Evolutionary conservation across 495 filamentous ascomycete genomes (phyloP), one percentile per base, ranked within the genome.

Genomic region (Gamarada debralockiae): DNA sequence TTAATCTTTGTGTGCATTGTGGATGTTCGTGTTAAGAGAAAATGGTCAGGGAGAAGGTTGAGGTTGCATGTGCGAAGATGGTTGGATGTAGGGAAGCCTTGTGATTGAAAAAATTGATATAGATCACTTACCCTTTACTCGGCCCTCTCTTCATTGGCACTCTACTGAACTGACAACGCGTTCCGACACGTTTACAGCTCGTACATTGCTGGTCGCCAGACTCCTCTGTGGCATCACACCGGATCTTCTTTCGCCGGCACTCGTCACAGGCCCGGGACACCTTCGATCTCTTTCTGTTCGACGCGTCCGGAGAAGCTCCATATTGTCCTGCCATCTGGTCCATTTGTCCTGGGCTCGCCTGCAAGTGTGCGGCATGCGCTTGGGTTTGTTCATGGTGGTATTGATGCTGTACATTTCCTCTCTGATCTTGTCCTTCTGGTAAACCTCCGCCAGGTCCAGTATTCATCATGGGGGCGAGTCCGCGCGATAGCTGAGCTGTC

Each of bases 181-280:
- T 81, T 3, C 80, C 78, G 5, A 90, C 83, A 34, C 92, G 80
- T 46, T 84, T 84, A 66, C 92, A 97, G 61, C 89, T 93, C 2
- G 88, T 86, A 62, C 92, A 97, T 13, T 86, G 84, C 58, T 87
- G 83, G 12, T 87, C 83, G 18, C 83, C 83, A 10, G 79, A 80
- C 63, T 96, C 91, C 10, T 85, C 85, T 52, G 82, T 83, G 4
- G 90, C 89, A 74, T 97, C 92, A 60, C 92, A 97, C 61, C 91
- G 88, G 57, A 97, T 91, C 85, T 97, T 97, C 67, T 97, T 97
- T 46, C 92, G 80, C 44, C 92, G 80, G 63, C 92, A 97, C 63
- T 97, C 92, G 68, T 97, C 92, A 57, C 92, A 97, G 1, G 92
- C 92, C 22, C 92, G 77, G 2, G 92, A 96, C 0, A 95, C 91